Evolutionary conservation across 2,329 filamentous ascomycete genomes (phyloP).

Genomic region (Domatiomyces globalis): DNA sequence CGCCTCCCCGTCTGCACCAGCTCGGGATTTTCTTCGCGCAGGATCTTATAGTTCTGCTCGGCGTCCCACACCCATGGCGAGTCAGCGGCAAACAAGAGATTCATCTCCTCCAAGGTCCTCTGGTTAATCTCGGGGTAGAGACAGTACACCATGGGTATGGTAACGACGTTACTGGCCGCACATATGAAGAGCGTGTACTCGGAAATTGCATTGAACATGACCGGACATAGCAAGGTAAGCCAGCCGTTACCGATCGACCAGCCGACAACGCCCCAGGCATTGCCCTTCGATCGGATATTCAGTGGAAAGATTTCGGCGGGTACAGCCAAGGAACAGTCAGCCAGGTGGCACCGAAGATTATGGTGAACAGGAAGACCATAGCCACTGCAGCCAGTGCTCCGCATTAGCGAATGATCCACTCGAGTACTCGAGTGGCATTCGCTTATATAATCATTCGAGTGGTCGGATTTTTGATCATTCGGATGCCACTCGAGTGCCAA

Average conservation of each 20-base stretch:
- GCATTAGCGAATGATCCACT: no score
- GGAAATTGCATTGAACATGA: conserved; percentile 49
- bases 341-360: conserved; percentile 49
- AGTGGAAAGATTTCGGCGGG: conserved; percentile 62
- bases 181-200: conserved; percentile 66
- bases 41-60: conserved; percentile 47
- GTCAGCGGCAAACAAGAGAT: conserved; percentile 54
- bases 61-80: conserved; percentile 59
- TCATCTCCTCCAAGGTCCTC: conserved; percentile 61
- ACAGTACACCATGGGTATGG: conserved; percentile 57
- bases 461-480: no score
- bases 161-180: conserved; percentile 49
- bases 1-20: conserved; percentile 27
- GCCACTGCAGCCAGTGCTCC: conserved; percentile 56
- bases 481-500: no score
- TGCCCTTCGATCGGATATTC: conserved; percentile 57
- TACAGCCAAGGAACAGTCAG: conserved; percentile 49
- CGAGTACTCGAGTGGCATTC: no score
- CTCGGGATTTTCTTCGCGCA: conserved; percentile 47
- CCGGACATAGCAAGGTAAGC: conserved; percentile 41
- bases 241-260: conserved; percentile 65
- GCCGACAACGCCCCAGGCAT: conserved; percentile 61
- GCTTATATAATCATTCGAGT: no score
- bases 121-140: conserved; percentile 62
- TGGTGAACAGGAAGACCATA: conserved; percentile 58